Conservation (phyloP, 1,284 basidiomycete species). For the Ustilago nuda region DNA sequence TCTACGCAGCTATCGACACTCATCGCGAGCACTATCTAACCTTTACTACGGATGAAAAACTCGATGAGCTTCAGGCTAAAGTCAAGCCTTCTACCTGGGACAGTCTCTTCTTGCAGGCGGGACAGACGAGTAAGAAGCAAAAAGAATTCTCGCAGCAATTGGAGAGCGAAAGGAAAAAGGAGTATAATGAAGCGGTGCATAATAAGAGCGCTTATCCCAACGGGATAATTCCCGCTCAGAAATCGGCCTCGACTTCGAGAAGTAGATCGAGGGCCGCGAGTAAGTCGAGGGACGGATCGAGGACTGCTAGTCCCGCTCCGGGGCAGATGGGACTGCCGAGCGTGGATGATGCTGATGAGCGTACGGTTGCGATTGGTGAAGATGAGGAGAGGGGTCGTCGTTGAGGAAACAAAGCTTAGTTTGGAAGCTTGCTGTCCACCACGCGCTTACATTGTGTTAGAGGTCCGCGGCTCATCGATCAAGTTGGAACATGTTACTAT, state of each 20-base stretch:
- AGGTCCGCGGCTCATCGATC: no score
- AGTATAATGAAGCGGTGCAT: slow-evolving; percentile 43
- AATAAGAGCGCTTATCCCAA: slow-evolving; percentile 39
- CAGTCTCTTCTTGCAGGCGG: slow-evolving; percentile 43
- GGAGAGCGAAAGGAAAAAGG: slow-evolving; percentile 31
- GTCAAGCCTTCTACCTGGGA: slow-evolving; percentile 57
- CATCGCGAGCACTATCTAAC: slow-evolving; percentile 70
- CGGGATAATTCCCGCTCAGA: slow-evolving; percentile 34
- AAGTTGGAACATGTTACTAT: no score
- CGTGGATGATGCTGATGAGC: slow-evolving; percentile 14
- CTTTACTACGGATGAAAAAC: slow-evolving; percentile 79
- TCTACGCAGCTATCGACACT: slow-evolving; percentile 44
- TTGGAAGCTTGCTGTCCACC: no score
- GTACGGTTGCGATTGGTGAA: neutral
- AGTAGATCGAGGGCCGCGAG: neutral
- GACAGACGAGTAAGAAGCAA: slow-evolving; percentile 49
- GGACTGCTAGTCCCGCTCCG: slow-evolving; percentile 34
- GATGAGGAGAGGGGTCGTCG: slow-evolving; percentile 33
- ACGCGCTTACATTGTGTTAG: no score
- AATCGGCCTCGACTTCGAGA: slow-evolving; percentile 16
- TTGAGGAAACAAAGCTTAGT: neutral
- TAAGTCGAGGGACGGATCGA: slow-evolving; percentile 15
- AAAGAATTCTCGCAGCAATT: slow-evolving; percentile 48
- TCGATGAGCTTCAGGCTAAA: slow-evolving; percentile 73
- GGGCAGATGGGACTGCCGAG: slow-evolving; percentile 3